Percentiles rank a stretch among this genome's conserved stretches.
Conservation (phyloP, 306 rosid species). For the Clitoria ternatea region DNA sequence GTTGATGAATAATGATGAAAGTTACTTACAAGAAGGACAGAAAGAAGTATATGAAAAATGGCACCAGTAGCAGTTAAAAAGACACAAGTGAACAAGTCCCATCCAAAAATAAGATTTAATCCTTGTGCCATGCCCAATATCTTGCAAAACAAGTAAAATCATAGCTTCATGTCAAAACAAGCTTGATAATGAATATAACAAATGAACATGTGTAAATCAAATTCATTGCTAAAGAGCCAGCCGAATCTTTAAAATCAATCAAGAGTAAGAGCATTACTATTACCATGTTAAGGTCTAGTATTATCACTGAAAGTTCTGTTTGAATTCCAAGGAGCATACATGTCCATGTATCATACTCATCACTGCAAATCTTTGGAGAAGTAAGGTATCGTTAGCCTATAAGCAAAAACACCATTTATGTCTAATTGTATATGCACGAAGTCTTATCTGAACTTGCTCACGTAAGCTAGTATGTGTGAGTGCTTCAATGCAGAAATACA, state of each 20-base stretch:
- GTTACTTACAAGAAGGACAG: constrained; percentile 71
- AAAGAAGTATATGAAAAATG: constrained; percentile 58
- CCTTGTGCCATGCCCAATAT: constrained; percentile 85
- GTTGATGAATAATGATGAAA: neutral
- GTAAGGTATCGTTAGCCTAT: constrained; percentile 17
- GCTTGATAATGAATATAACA: constrained; percentile 8
- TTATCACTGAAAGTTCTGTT: constrained; percentile 78
- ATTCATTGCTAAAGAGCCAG: neutral
- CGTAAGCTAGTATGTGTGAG: neutral
- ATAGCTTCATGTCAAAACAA: constrained; percentile 12
- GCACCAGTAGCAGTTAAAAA: constrained; percentile 69
- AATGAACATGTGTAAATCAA: neutral
- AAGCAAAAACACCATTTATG: constrained; percentile 2
- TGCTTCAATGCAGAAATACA: neutral
- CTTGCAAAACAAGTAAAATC: constrained; percentile 47
- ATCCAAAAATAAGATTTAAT: constrained; percentile 84
- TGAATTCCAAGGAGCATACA: constrained; percentile 84
- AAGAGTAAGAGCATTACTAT: constrained; percentile 19
- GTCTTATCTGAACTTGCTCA: constrained; percentile 7
- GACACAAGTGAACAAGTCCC: constrained; percentile 95
- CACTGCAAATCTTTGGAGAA: constrained; percentile 69
- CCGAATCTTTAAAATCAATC: neutral
- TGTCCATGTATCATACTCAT: constrained; percentile 73
- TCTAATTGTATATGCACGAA: neutral
- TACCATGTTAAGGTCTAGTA: constrained; percentile 91